Base-by-base conservation (phyloP, 2,329 filamentous ascomycete genomes). In the Fusarium tricinctum region DNA sequence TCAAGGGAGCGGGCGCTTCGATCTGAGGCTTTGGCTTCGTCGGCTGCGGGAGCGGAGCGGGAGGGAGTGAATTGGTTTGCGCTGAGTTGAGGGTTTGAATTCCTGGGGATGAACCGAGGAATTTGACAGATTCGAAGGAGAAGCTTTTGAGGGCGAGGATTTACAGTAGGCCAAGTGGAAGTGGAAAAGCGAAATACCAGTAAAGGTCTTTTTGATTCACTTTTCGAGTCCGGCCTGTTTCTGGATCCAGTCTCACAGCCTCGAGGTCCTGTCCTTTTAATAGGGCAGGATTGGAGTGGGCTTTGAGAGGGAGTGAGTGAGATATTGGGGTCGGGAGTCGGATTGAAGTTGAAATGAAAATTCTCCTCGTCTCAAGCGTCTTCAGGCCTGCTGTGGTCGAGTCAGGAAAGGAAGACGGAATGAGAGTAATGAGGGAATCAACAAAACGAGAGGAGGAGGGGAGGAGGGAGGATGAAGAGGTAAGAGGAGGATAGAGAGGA, bases 401-500 rank as follows among this genome's bases (percentile, higher is more conserved):
- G 78, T 79, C 79, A 80, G 81, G 83, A 85, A 83, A 85, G 63
- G 81, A 80, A 82, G 80, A 78, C 78, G 78, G 78, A 78, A 81
- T 77, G 81, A 80, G 81, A 73, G 70, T 30, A 66, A 81, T 58
- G 81, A 84, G 81, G 80, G 81, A 86, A 86, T 81, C 84, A 85
- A 83, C 70, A 79, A 77, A 75, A 72, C 68, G 76, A 75, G 70
- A 77, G 77, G 81, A 81, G 75, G 74, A 58, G 77, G 76, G 78
- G 78, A 78, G 78, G 77, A 76, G 73, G 75, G 75, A 75, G 76
- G 73, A 73, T 74, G 81, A 83, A 82, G 82, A 70, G 78, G 83
- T 83, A 82, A 81, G 83, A 85, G 81, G 80, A 85, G 81, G 81
- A 84, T 81, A 79, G 79, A 82, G 80, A 79, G 82, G 81, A 82